Percentiles rank a stretch among this genome's conserved stretches.
Evolutionary conservation across 495 filamentous ascomycete genomes (phyloP).

Genomic region (Schizothecium vesticola): DNA sequence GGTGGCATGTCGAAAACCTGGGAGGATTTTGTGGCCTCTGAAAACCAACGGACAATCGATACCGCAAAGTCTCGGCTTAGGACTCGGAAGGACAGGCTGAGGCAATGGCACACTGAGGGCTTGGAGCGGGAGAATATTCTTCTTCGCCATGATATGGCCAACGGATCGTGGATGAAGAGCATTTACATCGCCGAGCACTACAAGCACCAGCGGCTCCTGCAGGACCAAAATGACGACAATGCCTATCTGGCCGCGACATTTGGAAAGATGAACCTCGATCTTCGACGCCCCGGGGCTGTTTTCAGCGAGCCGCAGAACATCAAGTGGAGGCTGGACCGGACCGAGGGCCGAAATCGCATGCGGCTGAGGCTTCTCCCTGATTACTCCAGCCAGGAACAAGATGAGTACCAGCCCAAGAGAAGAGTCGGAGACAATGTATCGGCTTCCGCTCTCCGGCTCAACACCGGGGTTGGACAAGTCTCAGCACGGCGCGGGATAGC

Average conservation of each 20-base stretch:
- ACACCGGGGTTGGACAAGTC: constrained; percentile 30
- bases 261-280: constrained; percentile 64
- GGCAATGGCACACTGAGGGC: constrained; percentile 66
- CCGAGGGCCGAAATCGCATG: constrained; percentile 94
- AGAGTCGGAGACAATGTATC: constrained; percentile 36
- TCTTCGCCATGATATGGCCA: constrained; percentile 73
- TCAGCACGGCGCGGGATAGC: constrained; percentile 11
- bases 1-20: constrained; percentile 71
- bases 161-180: constrained; percentile 87
- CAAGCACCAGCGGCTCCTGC: constrained; percentile 78
- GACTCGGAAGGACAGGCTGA: constrained; percentile 77
- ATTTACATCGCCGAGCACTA: constrained; percentile 87
- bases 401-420: constrained; percentile 82
- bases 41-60: constrained; percentile 72
- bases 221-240: constrained; percentile 88
- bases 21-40: constrained; percentile 74
- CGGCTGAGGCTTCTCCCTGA: constrained; percentile 78
- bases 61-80: constrained; percentile 59
- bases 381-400: constrained; percentile 54
- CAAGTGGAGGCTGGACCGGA: constrained; percentile 91
- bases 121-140: constrained; percentile 62
- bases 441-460: constrained; percentile 35
- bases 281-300: constrained; percentile 71
- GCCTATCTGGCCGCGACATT: constrained; percentile 67
- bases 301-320: constrained; percentile 58